Evolutionary conservation across 768 basidiomycete genomes (phyloP).

Genomic region (Suillus alpinus): DNA sequence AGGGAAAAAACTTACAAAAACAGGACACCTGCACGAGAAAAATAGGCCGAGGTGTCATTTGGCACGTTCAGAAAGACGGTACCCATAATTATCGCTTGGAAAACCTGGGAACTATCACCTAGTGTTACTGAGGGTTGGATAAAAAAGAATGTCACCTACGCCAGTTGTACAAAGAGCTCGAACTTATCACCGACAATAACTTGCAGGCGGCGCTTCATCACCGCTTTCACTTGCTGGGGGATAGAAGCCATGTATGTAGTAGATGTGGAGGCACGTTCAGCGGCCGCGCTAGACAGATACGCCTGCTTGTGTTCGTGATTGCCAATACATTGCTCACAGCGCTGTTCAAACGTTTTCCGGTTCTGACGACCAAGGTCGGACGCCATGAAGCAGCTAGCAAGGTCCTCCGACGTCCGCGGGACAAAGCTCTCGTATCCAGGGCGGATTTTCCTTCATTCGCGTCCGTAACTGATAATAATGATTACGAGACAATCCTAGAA

Average conservation of each 20-base stretch:
- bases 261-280: conserved; percentile 49
- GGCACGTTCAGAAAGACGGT: conserved; percentile 45
- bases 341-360: conserved; percentile 44
- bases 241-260: conserved; percentile 48
- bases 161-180: conserved; percentile 12
- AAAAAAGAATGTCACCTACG: neutral
- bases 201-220: conserved; percentile 44
- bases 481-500: neutral
- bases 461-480: conserved; percentile 46
- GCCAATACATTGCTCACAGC: conserved; percentile 44
- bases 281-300: conserved; percentile 47
- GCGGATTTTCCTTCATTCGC: conserved; percentile 52
- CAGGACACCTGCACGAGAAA: conserved; percentile 71
- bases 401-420: conserved; percentile 52
- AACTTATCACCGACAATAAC: conserved; percentile 42
- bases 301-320: conserved; percentile 38
- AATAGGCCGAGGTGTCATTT: conserved; percentile 30
- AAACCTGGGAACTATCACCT: conserved; percentile 35
- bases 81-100: conserved; percentile 28
- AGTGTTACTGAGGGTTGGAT: neutral
- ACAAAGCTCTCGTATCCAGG: conserved; percentile 18
- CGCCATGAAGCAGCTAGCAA: conserved; percentile 29
- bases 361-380: conserved; percentile 33
- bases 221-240: conserved; percentile 45
- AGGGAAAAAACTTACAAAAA: conserved; percentile 58